A percentile compares a stretch with the other conserved stretches of the same genome.
Evolutionary conservation across 805 yeast species (phyloP).

Genomic region (Phaffomyces opuntiae): DNA sequence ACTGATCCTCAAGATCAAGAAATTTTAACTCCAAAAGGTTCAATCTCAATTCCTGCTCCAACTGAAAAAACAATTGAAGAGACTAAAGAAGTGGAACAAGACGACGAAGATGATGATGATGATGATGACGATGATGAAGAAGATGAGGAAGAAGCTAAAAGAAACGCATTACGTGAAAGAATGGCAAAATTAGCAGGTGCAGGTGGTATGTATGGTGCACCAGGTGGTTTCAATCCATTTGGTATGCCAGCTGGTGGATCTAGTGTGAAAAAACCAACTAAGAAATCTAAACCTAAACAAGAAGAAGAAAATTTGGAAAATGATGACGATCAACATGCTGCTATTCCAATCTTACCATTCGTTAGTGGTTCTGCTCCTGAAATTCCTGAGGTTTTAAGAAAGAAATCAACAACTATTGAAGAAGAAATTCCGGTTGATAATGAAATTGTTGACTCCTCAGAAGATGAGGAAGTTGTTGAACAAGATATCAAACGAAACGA

Average conservation of each 20-base stretch:
- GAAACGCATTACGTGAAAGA: conserved; percentile 75
- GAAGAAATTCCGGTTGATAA: conserved; percentile 5
- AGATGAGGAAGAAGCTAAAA: conserved; percentile 69
- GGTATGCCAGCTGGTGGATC: conserved; percentile 31
- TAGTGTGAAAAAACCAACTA: conserved; percentile 17
- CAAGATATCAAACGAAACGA: not conserved
- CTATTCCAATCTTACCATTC: conserved; percentile 50
- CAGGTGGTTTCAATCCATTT: conserved; percentile 33
- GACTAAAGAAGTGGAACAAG: conserved; percentile 25
- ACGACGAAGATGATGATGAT: conserved; percentile 41
- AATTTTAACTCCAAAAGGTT: not conserved
- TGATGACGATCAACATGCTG: conserved; percentile 19
- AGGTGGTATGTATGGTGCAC: conserved; percentile 41
- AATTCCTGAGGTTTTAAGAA: conserved; percentile 16
- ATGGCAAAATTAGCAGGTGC: conserved; percentile 95
- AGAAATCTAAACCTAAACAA: conserved; percentile 19
- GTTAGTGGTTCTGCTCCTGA: conserved; percentile 25
- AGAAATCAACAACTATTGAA: conserved; percentile 7
- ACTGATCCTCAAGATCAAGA: conserved; percentile 5
- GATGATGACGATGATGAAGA: conserved; percentile 52
- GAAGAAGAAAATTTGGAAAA: conserved; percentile 7
- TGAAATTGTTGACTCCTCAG: not conserved
- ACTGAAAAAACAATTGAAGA: conserved; percentile 18
- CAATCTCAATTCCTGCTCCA: not conserved
- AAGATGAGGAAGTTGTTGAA: not conserved